These are phyloP conservation scores for Lasiosphaeria ovina DNA, from an alignment of 495 filamentous ascomycete species.

Conservation along the genomic window DNA sequence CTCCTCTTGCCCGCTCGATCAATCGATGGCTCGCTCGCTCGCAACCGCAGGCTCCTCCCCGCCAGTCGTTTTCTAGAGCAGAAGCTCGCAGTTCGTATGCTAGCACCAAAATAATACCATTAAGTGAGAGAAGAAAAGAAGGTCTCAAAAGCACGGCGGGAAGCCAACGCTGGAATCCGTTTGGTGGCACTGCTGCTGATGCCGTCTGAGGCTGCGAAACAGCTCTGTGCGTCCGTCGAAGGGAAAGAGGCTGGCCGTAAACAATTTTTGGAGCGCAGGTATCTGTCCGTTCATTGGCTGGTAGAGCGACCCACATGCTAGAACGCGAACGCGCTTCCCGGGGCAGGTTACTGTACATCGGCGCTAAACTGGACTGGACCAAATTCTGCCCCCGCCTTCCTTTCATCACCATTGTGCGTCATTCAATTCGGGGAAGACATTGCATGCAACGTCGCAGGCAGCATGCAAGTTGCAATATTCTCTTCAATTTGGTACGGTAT, in stretches of 20 bases:
- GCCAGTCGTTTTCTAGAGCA: conserved; percentile 17
- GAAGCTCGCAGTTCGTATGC: conserved; percentile 18
- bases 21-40: background rate
- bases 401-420: background rate
- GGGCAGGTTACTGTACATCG: background rate
- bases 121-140: conserved; percentile 8
- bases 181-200: background rate
- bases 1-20: too few species aligned
- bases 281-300: conserved; percentile 23
- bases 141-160: background rate
- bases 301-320: conserved; percentile 11
- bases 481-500: too few species aligned
- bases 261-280: conserved; percentile 38
- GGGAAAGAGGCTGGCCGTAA: conserved; percentile 30
- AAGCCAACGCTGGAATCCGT: background rate
- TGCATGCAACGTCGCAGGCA: background rate
- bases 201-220: background rate
- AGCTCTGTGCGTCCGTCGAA: conserved; percentile 11
- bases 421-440: background rate
- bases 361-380: conserved; percentile 17
- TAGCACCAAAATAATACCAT: conserved; percentile 24
- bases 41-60: conserved; percentile 18
- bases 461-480: background rate
- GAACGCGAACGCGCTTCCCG: conserved; percentile 26
- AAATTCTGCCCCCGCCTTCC: conserved; percentile 19